These are phyloP conservation scores for Prunus davidiana DNA, from an alignment of 306 rosid genomes.

Conservation along the genomic window DNA sequence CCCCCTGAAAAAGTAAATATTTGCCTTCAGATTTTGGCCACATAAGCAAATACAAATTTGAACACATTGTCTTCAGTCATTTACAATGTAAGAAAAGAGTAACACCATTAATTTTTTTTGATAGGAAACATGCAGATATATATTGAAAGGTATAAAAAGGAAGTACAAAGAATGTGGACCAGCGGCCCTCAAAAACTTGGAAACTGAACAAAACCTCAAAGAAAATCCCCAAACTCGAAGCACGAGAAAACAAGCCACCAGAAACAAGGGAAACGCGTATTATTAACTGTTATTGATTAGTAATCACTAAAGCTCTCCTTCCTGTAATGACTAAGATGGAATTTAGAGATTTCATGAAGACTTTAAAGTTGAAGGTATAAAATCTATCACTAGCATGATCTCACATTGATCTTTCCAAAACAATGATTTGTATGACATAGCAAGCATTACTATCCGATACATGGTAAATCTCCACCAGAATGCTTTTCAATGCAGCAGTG, in stretches of 20 bases:
- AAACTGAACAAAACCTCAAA: too few species aligned
- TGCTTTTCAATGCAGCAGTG: not conserved
- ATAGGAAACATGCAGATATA: too few species aligned
- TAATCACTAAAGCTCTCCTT: too few species aligned
- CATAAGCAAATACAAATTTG: not conserved
- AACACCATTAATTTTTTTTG: too few species aligned
- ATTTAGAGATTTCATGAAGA: not conserved
- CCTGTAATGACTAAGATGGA: not conserved
- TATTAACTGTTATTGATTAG: not conserved
- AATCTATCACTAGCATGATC: not conserved
- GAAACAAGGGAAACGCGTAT: too few species aligned
- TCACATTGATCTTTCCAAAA: not conserved
- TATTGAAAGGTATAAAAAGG: too few species aligned
- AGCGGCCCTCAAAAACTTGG: too few species aligned
- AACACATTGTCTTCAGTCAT: not conserved
- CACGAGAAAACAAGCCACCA: too few species aligned
- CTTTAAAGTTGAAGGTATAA: not conserved
- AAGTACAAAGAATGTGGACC: too few species aligned
- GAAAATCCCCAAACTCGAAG: too few species aligned
- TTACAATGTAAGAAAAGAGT: too few species aligned
- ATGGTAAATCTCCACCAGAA: not conserved
- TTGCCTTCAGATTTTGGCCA: not conserved
- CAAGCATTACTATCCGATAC: not conserved
- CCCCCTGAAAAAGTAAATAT: slow-evolving; percentile 58
- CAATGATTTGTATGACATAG: not conserved